Base-by-base conservation (phyloP, 164 flowering plant species). In the Kingdonia uniflora region DNA sequence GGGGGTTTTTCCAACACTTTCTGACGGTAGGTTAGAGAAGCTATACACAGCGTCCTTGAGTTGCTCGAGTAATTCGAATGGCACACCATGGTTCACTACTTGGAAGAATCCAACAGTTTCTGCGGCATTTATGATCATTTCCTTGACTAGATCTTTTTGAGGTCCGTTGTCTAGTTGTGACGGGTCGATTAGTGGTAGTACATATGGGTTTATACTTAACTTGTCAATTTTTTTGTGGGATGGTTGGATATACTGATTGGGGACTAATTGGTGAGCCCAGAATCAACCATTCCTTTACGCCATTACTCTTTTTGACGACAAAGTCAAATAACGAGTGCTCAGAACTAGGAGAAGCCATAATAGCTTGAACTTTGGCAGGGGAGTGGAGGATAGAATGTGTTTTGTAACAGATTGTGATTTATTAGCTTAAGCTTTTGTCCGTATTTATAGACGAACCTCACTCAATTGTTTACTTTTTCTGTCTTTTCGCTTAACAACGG, bases 21-120 rank as follows among this genome's bases (percentile, higher is more conserved):
- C 76, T 11, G 70, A 47, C 1, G 63, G 54, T 39, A 55, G 71
- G 23, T 35, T 56, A 19, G 72, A 75, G 54, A 75, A 75, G 6
- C 19, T 20, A 26, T 70, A 65, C 0, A 76, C 76, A 0, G 71
- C 45, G 0, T 29, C 57, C 59, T 70, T 75, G 24, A 75, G 58
- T 11, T 51, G 50, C 49, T 72, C 71, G 0, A 75, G 70, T 51
- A 75, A 23, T 26, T 75, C 73, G 10, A 67, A 19, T 1, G 70
- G 62, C 43, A 72, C 64, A 5, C 74, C 72, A 55, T 71, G 79
- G 70, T 71, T 75, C 35, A 71, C 69, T 16, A 71, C 74, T 42
- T 75, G 76, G 48, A 75, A 72, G 64, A 75, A 75, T 40, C 79
- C 79, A 2, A 75, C 54, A 13, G 58, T 68, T 56, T 70, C 70